These are phyloP conservation scores for Lanmaoa rubissima DNA, from an alignment of 768 basidiomycete species.

Conservation along the genomic window DNA sequence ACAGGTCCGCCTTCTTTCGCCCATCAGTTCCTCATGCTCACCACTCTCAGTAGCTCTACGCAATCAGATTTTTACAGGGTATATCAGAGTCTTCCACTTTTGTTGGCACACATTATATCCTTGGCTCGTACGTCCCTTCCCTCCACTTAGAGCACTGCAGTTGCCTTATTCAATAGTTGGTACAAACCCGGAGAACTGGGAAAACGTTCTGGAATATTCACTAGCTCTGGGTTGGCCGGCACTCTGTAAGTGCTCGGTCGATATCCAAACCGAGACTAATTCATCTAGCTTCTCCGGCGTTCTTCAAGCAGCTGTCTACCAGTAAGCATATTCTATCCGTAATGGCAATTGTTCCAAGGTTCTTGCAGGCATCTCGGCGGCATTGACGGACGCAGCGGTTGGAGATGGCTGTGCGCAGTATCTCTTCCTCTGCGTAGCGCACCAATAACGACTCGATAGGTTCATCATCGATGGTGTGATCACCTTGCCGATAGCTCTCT, in stretches of 20 bases:
- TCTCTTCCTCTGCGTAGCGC: not conserved
- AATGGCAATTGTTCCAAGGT: not conserved
- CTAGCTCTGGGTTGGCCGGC: slow-evolving; percentile 57
- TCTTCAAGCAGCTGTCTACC: slow-evolving; percentile 62
- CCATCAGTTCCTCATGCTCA: not conserved
- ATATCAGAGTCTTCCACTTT: slow-evolving; percentile 75
- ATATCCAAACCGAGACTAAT: not conserved
- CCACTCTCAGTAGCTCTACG: slow-evolving; percentile 48
- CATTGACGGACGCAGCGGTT: slow-evolving; percentile 52
- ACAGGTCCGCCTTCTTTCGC: slow-evolving; percentile 39
- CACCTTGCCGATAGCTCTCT: slow-evolving; percentile 67
- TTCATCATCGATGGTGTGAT: slow-evolving; percentile 73
- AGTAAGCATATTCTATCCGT: slow-evolving; percentile 33
- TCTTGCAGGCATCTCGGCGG: slow-evolving; percentile 48
- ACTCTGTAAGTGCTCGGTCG: slow-evolving; percentile 45
- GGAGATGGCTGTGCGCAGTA: slow-evolving; percentile 57
- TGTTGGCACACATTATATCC: slow-evolving; percentile 69
- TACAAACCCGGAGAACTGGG: slow-evolving; percentile 70
- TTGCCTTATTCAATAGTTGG: slow-evolving; percentile 44
- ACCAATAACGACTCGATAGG: slow-evolving; percentile 27
- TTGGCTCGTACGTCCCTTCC: slow-evolving; percentile 55
- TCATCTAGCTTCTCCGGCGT: slow-evolving; percentile 57
- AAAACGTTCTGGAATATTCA: slow-evolving; percentile 71
- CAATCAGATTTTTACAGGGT: slow-evolving; percentile 71
- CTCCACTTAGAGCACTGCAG: not conserved